Evolutionary conservation across 305 asterid genomes (phyloP).

Genomic region (Solanum hybrid): DNA sequence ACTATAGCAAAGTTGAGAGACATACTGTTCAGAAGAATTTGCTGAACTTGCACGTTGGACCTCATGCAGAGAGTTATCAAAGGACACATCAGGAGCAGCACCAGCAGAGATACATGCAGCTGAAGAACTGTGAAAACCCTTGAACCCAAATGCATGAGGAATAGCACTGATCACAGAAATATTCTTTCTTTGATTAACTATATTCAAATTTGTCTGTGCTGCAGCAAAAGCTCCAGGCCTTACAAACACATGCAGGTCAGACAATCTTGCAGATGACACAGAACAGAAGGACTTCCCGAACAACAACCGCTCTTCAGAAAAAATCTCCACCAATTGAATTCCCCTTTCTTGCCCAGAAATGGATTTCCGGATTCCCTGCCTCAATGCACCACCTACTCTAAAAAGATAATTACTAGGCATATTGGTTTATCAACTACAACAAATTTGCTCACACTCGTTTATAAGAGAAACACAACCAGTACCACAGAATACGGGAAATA

Average conservation of each 20-base stretch:
- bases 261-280: slow-evolving; percentile 26
- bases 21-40: slow-evolving; percentile 60
- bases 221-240: slow-evolving; percentile 56
- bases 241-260: slow-evolving; percentile 38
- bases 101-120: slow-evolving; percentile 49
- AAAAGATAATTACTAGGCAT: slow-evolving; percentile 70
- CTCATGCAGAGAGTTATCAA: slow-evolving; percentile 41
- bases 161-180: slow-evolving; percentile 53
- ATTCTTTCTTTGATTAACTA: slow-evolving; percentile 45
- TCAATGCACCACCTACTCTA: slow-evolving; percentile 40
- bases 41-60: slow-evolving; percentile 41
- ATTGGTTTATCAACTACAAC: slow-evolving; percentile 20
- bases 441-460: slow-evolving; percentile 16
- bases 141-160: slow-evolving; percentile 43
- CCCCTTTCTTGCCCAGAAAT: slow-evolving; percentile 35
- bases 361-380: slow-evolving; percentile 45
- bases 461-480: slow-evolving; percentile 18
- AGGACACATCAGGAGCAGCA: slow-evolving; percentile 56
- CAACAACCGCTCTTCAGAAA: slow-evolving; percentile 37
- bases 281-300: slow-evolving; percentile 34
- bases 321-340: slow-evolving; percentile 30
- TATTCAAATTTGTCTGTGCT: slow-evolving; percentile 50
- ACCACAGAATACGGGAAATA: background rate
- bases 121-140: slow-evolving; percentile 39
- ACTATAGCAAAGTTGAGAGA: slow-evolving; percentile 1